These are phyloP conservation scores for Aegilops bicornis DNA, from an alignment of 176 grass and related monocot genomes.

Conservation along the genomic window DNA sequence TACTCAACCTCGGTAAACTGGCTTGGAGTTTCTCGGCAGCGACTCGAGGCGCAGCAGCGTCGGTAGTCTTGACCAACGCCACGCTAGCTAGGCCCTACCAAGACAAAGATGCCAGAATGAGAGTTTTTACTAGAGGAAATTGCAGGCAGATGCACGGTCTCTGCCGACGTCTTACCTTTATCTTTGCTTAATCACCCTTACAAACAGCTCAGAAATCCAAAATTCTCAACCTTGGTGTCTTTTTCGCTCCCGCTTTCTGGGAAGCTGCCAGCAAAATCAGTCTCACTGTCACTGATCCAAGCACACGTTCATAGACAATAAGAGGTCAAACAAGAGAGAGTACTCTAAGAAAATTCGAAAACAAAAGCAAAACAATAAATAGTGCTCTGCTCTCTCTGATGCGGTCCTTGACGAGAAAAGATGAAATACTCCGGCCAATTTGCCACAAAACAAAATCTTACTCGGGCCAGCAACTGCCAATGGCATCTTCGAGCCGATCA, in stretches of 20 bases:
- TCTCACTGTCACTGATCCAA: not conserved
- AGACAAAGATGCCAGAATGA: not conserved
- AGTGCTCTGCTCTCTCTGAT: no score
- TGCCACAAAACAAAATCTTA: no score
- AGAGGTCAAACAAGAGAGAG: conserved; percentile 7
- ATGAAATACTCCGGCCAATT: no score
- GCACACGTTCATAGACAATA: not conserved
- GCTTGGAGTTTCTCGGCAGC: conserved; percentile 18
- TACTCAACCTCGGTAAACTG: conserved; percentile 13
- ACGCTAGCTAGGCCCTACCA: not conserved
- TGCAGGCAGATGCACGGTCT: not conserved
- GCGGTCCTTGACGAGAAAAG: no score
- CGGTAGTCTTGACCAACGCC: not conserved
- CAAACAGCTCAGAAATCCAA: not conserved
- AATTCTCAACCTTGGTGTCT: not conserved
- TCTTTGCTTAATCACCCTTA: not conserved
- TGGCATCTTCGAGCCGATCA: no score
- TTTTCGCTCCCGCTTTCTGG: not conserved
- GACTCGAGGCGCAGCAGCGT: not conserved
- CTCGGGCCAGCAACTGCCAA: no score
- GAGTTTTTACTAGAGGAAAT: not conserved
- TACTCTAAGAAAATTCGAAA: not conserved
- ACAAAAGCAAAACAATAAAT: no score
- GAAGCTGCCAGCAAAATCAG: not conserved
- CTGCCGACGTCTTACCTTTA: not conserved